Conservation (phyloP, 345 rosid species). For the Euclidium syriacum region DNA sequence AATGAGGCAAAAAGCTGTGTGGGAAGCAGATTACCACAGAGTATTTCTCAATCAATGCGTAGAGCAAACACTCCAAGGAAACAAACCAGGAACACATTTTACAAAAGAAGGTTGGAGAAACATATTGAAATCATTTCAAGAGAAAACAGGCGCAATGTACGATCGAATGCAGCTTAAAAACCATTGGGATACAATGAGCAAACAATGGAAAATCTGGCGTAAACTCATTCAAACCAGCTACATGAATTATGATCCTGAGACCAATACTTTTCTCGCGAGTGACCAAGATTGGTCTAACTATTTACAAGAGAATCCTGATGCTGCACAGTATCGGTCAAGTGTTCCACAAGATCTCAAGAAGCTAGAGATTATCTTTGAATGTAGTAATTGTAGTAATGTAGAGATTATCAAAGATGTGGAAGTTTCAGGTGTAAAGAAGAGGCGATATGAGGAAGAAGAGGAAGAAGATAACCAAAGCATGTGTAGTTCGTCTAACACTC, state of each 20-base stretch:
- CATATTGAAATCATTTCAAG: constrained; percentile 33
- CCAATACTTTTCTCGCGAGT: constrained; percentile 37
- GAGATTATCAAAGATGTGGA: constrained; percentile 16
- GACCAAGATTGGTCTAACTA: constrained; percentile 39
- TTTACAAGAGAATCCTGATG: constrained; percentile 44
- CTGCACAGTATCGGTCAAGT: constrained; percentile 43
- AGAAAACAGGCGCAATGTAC: constrained; percentile 35
- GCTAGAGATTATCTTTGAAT: constrained; percentile 36
- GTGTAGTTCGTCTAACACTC: constrained; percentile 27
- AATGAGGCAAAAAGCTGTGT: constrained; percentile 43
- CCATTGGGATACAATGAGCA: constrained; percentile 48
- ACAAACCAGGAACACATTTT: constrained; percentile 33
- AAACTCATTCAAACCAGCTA: constrained; percentile 27
- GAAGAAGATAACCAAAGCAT: constrained; percentile 27
- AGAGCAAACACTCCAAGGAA: constrained; percentile 34
- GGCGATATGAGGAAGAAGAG: constrained; percentile 8
- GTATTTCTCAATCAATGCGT: constrained; percentile 39
- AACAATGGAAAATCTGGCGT: constrained; percentile 49
- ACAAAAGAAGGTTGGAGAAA: constrained; percentile 35
- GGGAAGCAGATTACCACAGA: constrained; percentile 39
- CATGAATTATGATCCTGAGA: constrained; percentile 48
- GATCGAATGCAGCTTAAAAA: constrained; percentile 46
- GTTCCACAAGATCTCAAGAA: constrained; percentile 37
- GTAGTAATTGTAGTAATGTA: constrained; percentile 22
- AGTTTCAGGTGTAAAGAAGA: constrained; percentile 12